These are phyloP conservation scores for barley (Hordeum vulgare) DNA, from an alignment of 176 grass and related monocot genomes.

Conservation along the genomic window DNA sequence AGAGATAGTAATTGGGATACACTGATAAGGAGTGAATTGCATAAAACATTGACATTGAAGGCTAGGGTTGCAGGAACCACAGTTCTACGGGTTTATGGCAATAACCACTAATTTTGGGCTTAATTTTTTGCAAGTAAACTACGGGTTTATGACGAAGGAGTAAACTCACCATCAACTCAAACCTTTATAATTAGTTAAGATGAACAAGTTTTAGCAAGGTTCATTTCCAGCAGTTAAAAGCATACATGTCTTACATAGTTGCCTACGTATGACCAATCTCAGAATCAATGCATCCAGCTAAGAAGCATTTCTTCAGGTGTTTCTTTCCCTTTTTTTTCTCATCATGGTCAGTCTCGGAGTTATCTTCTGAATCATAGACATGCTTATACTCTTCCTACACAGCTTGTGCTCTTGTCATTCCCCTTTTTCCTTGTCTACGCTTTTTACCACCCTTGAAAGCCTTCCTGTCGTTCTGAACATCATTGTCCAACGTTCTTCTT, in stretches of 20 bases:
- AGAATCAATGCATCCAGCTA: conserved; percentile 37
- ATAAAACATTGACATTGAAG: no score
- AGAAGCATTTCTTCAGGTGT: conserved; percentile 29
- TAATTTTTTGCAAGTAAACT: no score
- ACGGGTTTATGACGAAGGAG: no score
- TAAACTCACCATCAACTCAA: no score
- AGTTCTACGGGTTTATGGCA: no score
- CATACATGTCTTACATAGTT: background rate
- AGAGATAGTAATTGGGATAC: background rate
- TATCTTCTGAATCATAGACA: conserved; percentile 29
- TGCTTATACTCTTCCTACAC: conserved; percentile 32
- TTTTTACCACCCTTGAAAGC: conserved; percentile 15
- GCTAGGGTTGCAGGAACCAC: no score
- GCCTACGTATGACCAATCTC: conserved; percentile 28
- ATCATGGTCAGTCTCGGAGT: conserved; percentile 19
- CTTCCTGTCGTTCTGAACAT: conserved; percentile 20
- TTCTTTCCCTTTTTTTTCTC: conserved; percentile 27
- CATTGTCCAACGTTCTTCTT: background rate
- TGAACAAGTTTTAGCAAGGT: background rate
- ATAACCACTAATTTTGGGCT: no score
- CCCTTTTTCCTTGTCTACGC: conserved; percentile 19
- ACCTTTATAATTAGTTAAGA: no score
- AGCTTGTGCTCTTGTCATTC: background rate
- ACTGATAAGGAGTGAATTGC: background rate
- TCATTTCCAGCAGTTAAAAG: background rate